Evolutionary conservation across 306 rosid species (phyloP), one percentile per base, ranked within the genome.

Genomic region (Glycine soja): DNA sequence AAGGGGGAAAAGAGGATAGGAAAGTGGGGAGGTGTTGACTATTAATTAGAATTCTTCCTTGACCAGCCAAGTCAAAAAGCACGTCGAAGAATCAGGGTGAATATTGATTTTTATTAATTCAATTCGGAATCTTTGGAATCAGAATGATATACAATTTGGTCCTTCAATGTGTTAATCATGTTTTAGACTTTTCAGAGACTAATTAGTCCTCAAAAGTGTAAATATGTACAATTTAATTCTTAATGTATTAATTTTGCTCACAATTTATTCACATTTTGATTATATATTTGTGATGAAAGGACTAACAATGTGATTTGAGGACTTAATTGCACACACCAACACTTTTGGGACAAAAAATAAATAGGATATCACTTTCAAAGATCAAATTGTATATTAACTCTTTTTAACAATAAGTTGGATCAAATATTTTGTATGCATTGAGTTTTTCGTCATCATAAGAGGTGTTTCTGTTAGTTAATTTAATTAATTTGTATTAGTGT

Each of bases 251-350:
- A 10, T 61, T 11, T 61, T 61, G 42, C 65, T 58, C 6, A 3
- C 38, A 9, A 10, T 59, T 19, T 24, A 10, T 62, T 62, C 15
- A 5, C 15, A 11, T 32, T 34, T 14, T 62, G 45, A 13, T 32
- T 11, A 24, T 62, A 32, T 32, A 62, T 62, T 62, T 62, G 43
- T 62, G 16, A 10, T 62, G n/a, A 62, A 62, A 62, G 69, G 45
- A 62, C 66, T 30, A 61, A 24, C 1, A 57, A 24, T 61, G 15
- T 61, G 66, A 30, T 59, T 24, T 24, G 14, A 61, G 66, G n/a
- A 11, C 42, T 61, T 61, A 5, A 4, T 61, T 61, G 7, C 5
- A 13, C 45, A 5, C 43, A 32, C 32, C 42, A 19, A 58, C 30
- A 24, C 30, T 24, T 24, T 24, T 24, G 30, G 30, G 30, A 24